Percentiles rank a stretch among this genome's conserved stretches.
Evolutionary conservation across 2,329 filamentous ascomycete genomes (phyloP).

Genomic region (Dactylellina parvicollis): DNA sequence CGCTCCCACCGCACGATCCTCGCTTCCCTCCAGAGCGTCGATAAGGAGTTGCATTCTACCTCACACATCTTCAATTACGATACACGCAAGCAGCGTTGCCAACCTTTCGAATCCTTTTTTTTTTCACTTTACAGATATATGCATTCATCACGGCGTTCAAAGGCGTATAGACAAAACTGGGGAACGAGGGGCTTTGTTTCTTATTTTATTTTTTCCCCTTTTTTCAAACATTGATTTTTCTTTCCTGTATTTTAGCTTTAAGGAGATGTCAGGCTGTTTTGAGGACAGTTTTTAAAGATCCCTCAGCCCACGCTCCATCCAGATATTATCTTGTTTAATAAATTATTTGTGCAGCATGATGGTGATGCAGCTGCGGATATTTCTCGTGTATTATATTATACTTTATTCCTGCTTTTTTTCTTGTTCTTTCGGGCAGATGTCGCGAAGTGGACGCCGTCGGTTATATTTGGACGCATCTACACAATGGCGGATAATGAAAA

Average conservation of each 20-base stretch:
- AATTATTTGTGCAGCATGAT: constrained; percentile 11
- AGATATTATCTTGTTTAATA: constrained; percentile 4
- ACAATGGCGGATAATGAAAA: too few species aligned
- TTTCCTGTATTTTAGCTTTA: constrained; percentile 3
- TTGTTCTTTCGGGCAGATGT: background rate
- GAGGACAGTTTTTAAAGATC: constrained; percentile 2
- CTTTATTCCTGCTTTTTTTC: constrained; percentile 1
- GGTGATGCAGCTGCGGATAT: background rate
- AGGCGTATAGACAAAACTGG: constrained; percentile 24
- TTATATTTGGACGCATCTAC: too few species aligned
- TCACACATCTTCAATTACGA: background rate
- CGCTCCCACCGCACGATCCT: constrained; percentile 11
- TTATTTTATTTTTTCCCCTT: background rate
- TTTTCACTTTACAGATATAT: background rate
- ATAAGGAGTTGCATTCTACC: background rate
- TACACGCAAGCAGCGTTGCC: background rate
- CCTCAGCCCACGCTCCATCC: background rate
- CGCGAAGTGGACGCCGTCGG: too few species aligned
- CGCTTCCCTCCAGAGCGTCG: constrained; percentile 13
- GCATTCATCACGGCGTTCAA: constrained; percentile 31
- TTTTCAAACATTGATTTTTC: background rate
- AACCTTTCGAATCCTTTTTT: background rate
- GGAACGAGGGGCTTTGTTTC: too few species aligned
- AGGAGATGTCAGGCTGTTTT: background rate
- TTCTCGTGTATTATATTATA: background rate